These are phyloP conservation scores for Oidiodendron maius DNA, from an alignment of 495 filamentous ascomycete species.

Conservation along the genomic window DNA sequence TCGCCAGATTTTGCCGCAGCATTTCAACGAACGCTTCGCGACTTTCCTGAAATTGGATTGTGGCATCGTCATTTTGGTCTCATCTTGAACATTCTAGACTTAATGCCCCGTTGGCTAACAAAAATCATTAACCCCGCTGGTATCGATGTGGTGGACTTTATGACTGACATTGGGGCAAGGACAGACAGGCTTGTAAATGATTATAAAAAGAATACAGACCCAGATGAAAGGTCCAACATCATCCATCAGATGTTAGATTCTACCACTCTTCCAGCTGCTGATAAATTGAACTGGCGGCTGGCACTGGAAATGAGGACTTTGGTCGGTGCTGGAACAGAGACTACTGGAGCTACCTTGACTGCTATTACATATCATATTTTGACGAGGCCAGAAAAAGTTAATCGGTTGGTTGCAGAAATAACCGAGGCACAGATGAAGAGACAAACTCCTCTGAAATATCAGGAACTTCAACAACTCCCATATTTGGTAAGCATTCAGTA, in stretches of 20 bases:
- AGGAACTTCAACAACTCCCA: constrained; percentile 27
- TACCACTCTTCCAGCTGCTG: constrained; percentile 21
- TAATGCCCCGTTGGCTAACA: constrained; percentile 10
- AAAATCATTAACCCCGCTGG: constrained; percentile 3
- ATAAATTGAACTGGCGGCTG: constrained; percentile 23
- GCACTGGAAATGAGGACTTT: constrained; percentile 22
- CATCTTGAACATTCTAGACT: constrained; percentile 6
- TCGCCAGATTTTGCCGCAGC: constrained; percentile 23
- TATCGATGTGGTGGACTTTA: constrained; percentile 5
- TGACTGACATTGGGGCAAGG: constrained; percentile 5
- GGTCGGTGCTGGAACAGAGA: constrained; percentile 31
- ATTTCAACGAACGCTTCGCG: constrained; percentile 1
- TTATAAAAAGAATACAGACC: neutral
- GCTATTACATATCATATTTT: constrained; percentile 28
- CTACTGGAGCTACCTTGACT: constrained; percentile 25
- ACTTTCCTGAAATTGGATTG: constrained; percentile 7
- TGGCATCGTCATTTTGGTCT: constrained; percentile 16
- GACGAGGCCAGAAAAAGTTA: constrained; percentile 20
- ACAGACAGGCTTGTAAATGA: constrained; percentile 1
- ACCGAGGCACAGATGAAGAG: constrained; percentile 15
- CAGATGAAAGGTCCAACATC: constrained; percentile 14
- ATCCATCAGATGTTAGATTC: constrained; percentile 26
- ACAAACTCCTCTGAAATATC: constrained; percentile 11
- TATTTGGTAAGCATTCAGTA: constrained; percentile 7
- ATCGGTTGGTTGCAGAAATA: constrained; percentile 25